Evolutionary conservation across 805 yeast genomes (phyloP).

Genomic region (Starmerella cellae): DNA sequence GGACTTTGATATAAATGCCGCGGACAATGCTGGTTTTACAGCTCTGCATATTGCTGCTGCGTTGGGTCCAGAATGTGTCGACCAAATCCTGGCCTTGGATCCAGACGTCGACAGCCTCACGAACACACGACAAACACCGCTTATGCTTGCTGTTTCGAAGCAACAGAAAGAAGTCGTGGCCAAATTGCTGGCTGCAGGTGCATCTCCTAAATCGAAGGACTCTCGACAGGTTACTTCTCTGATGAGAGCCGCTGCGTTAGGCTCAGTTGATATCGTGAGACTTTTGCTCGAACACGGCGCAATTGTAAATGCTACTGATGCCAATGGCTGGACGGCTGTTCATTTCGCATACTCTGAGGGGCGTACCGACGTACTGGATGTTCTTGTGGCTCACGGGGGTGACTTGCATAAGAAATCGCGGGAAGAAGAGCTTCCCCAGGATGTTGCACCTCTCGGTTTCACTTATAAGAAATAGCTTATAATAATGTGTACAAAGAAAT

Average conservation of each 20-base stretch:
- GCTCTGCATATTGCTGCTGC: conserved; percentile 75
- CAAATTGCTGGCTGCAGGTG: conserved; percentile 43
- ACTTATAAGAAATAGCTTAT: not conserved
- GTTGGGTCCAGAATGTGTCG: conserved; percentile 48
- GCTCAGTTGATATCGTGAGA: conserved; percentile 45
- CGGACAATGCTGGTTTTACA: conserved; percentile 78
- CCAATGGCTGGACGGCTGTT: conserved; percentile 65
- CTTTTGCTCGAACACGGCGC: conserved; percentile 43
- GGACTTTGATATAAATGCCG: conserved; percentile 49
- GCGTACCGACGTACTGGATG: conserved; percentile 58
- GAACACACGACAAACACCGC: conserved; percentile 48
- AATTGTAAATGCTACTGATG: conserved; percentile 56
- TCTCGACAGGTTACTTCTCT: conserved; percentile 50
- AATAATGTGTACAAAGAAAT: not conserved
- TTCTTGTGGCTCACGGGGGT: conserved; percentile 53
- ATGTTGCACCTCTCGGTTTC: conserved; percentile 34
- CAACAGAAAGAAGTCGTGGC: conserved; percentile 42
- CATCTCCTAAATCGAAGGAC: conserved; percentile 56
- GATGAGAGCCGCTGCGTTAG: conserved; percentile 74
- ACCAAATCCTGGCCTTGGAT: conserved; percentile 34
- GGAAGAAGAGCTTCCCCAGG: conserved; percentile 43
- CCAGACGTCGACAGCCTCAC: conserved; percentile 48
- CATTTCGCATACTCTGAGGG: conserved; percentile 91
- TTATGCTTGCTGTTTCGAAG: conserved; percentile 69
- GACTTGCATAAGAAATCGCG: conserved; percentile 36